Evolutionary conservation across 2,329 filamentous ascomycete species (phyloP).

Genomic region (Sporothrix dimorphospora): DNA sequence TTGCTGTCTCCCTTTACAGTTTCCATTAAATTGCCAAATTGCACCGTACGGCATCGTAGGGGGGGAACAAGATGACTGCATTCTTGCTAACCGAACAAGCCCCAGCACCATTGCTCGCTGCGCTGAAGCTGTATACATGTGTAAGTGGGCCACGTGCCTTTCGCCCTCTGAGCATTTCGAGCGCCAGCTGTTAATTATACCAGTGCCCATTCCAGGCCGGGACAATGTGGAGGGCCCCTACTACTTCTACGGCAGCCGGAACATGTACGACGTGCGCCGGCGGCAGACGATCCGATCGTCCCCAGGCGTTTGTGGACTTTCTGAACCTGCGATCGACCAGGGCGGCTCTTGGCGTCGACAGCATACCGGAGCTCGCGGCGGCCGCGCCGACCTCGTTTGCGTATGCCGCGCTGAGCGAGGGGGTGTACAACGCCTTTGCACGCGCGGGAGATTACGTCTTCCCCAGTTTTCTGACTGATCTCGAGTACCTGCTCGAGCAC

Average conservation of each 20-base stretch:
- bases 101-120: slow-evolving; percentile 45
- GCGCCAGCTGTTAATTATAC: not conserved
- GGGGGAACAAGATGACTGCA: slow-evolving; percentile 20
- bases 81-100: slow-evolving; percentile 20
- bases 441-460: slow-evolving; percentile 51
- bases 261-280: slow-evolving; percentile 59
- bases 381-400: slow-evolving; percentile 37
- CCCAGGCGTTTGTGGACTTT: slow-evolving; percentile 59
- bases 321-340: slow-evolving; percentile 59
- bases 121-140: slow-evolving; percentile 57
- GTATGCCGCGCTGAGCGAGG: slow-evolving; percentile 46
- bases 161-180: not conserved
- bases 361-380: slow-evolving; percentile 41
- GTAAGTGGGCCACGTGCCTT: slow-evolving; percentile 29
- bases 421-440: slow-evolving; percentile 28
- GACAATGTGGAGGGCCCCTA: slow-evolving; percentile 56
- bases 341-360: slow-evolving; percentile 57
- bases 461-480: slow-evolving; percentile 47
- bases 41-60: not conserved
- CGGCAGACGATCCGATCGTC: slow-evolving; percentile 55
- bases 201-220: slow-evolving; percentile 41
- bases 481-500: slow-evolving; percentile 49
- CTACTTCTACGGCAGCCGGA: slow-evolving; percentile 50
- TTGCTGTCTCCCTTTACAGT: not conserved
- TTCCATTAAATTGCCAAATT: not conserved